Percentiles rank a stretch among this genome's conserved stretches.
These are phyloP conservation scores for Daldinia grandis DNA, from an alignment of 495 filamentous ascomycete genomes.

Conservation along the genomic window DNA sequence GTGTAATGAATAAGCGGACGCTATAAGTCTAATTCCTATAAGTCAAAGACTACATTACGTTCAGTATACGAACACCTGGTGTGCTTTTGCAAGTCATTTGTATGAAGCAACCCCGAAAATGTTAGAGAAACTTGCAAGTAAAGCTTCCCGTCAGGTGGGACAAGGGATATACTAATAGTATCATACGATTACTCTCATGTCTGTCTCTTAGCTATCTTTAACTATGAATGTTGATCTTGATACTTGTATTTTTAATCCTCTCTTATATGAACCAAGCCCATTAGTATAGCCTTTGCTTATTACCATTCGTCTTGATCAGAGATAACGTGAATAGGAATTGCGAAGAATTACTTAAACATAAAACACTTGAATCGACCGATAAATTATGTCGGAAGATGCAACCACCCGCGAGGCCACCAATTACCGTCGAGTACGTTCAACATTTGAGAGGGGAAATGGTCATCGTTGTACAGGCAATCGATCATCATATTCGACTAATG, in stretches of 20 bases:
- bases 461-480: conserved; percentile 11
- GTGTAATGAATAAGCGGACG: background rate
- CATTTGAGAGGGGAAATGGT: conserved; percentile 12
- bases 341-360: background rate
- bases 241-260: background rate
- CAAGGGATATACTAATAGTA: background rate
- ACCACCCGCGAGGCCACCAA: conserved; percentile 24
- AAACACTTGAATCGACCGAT: no score
- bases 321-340: background rate
- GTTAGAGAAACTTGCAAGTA: background rate
- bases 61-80: background rate
- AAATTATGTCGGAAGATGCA: background rate
- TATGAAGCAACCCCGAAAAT: background rate
- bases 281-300: background rate
- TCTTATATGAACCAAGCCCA: background rate
- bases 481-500: conserved; percentile 5
- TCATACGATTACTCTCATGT: no score
- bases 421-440: conserved; percentile 1
- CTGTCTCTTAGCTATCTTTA: no score
- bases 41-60: background rate
- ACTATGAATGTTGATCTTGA: no score
- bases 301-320: background rate
- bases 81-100: background rate
- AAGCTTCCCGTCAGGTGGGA: background rate
- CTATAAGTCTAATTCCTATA: no score